These are phyloP conservation scores for Beauveria pseudobassiana DNA, from an alignment of 2,329 filamentous ascomycete genomes.

Conservation along the genomic window DNA sequence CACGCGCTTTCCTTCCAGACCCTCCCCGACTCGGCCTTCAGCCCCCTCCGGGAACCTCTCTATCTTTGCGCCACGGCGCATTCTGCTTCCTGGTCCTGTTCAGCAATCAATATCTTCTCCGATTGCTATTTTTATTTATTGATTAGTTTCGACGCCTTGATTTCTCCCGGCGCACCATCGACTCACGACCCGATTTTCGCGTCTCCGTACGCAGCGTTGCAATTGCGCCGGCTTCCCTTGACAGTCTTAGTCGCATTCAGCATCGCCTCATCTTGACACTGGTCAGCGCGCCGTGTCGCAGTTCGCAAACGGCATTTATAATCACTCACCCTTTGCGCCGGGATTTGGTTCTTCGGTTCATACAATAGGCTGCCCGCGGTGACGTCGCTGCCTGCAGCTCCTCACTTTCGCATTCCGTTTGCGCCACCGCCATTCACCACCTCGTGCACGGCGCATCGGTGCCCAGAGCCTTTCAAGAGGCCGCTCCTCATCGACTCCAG, in stretches of 20 bases:
- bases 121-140: background rate
- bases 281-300: background rate
- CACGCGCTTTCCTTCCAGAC: constrained; percentile 38
- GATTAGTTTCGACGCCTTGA: background rate
- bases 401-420: constrained; percentile 7
- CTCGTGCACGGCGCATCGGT: background rate
- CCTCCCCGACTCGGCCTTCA: constrained; percentile 19
- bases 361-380: background rate
- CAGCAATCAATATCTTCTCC: background rate
- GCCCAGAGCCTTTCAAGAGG: background rate
- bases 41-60: constrained; percentile 2
- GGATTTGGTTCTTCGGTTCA: background rate
- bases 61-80: constrained; percentile 7
- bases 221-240: background rate
- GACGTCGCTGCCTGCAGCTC: constrained; percentile 1
- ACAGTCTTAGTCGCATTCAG: background rate
- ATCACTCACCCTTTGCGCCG: background rate
- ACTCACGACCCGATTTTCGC: background rate
- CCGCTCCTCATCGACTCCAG: background rate
- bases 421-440: background rate
- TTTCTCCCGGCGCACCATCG: constrained; percentile 4
- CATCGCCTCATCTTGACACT: background rate
- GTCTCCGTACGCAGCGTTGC: background rate
- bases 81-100: background rate
- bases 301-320: background rate